Conservation (phyloP, 2,329 filamentous ascomycete species). For the Fusarium torulosum region DNA sequence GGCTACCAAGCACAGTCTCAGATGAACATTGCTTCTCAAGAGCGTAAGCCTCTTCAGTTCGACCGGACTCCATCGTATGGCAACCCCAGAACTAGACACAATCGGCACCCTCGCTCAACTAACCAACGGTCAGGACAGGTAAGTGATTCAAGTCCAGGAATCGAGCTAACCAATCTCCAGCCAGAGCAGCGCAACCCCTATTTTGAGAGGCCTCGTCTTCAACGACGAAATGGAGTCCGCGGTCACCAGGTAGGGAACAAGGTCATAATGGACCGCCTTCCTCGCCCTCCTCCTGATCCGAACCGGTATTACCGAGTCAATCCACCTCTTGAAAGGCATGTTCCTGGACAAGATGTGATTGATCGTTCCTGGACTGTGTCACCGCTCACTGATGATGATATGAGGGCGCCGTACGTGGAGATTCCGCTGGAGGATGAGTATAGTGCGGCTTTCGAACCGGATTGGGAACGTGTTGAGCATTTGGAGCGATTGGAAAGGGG, state of each 20-base stretch:
- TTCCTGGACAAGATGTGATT: background rate
- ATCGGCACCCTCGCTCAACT: background rate
- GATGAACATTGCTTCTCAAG: background rate
- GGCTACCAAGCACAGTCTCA: constrained; percentile 1
- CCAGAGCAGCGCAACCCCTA: background rate
- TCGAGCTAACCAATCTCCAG: constrained; percentile 13
- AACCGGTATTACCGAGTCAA: background rate
- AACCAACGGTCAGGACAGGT: constrained; percentile 10
- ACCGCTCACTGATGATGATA: constrained; percentile 20
- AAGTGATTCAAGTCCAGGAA: constrained; percentile 3
- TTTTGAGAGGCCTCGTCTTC: background rate
- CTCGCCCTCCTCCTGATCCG: background rate
- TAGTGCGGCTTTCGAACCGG: background rate
- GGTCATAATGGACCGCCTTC: background rate
- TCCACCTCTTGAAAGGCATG: background rate
- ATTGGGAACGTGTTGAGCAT: background rate
- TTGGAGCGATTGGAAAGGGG: background rate
- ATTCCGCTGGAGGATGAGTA: constrained; percentile 14
- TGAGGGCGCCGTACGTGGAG: background rate
- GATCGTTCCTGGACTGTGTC: constrained; percentile 11
- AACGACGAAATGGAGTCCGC: background rate
- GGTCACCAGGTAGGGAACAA: constrained; percentile 3
- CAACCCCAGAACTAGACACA: background rate
- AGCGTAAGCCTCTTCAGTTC: background rate
- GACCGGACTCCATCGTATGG: background rate